These are phyloP conservation scores for Annulohypoxylon moriforme DNA, from an alignment of 495 filamentous ascomycete genomes.

Conservation along the genomic window DNA sequence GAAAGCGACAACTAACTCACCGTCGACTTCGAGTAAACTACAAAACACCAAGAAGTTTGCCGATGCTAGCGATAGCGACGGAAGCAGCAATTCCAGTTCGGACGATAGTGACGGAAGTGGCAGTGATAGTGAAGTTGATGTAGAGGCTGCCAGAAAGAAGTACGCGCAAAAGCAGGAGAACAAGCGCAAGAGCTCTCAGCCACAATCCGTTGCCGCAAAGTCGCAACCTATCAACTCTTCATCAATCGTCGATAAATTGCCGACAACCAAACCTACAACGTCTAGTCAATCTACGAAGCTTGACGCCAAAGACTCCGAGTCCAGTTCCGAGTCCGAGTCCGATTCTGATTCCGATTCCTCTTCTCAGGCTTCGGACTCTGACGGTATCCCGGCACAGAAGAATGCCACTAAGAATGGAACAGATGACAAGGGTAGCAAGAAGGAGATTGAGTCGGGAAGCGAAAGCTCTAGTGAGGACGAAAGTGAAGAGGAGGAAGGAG, in stretches of 20 bases:
- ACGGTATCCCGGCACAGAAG: conserved; percentile 14
- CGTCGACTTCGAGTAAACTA: conserved; percentile 10
- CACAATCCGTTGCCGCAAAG: conserved; percentile 30
- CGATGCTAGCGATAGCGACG: conserved; percentile 39
- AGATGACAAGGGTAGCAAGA: conserved; percentile 47
- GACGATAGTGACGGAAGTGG: conserved; percentile 37
- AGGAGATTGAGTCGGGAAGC: conserved; percentile 43
- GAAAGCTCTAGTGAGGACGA: conserved; percentile 27
- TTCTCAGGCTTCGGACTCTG: conserved; percentile 34
- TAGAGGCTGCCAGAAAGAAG: conserved; percentile 48
- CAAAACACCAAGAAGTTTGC: conserved; percentile 33
- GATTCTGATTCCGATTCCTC: conserved; percentile 47
- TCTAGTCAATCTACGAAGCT: conserved; percentile 26
- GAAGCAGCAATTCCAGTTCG: conserved; percentile 28
- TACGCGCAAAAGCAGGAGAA: conserved; percentile 35
- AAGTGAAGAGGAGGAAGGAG: conserved; percentile 43
- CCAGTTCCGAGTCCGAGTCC: conserved; percentile 38
- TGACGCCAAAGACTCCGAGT: conserved; percentile 29
- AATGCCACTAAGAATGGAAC: conserved; percentile 9
- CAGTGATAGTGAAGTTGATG: conserved; percentile 47
- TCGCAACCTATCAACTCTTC: conserved; percentile 17
- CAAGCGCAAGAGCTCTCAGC: conserved; percentile 37
- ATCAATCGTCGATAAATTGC: neutral
- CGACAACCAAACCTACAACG: conserved; percentile 28
- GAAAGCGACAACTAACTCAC: conserved; percentile 21